A percentile compares a stretch with the other conserved stretches of the same genome.
Evolutionary conservation across 352 stramenopile species (phyloP).

Genomic region (Phytophthora lateralis): DNA sequence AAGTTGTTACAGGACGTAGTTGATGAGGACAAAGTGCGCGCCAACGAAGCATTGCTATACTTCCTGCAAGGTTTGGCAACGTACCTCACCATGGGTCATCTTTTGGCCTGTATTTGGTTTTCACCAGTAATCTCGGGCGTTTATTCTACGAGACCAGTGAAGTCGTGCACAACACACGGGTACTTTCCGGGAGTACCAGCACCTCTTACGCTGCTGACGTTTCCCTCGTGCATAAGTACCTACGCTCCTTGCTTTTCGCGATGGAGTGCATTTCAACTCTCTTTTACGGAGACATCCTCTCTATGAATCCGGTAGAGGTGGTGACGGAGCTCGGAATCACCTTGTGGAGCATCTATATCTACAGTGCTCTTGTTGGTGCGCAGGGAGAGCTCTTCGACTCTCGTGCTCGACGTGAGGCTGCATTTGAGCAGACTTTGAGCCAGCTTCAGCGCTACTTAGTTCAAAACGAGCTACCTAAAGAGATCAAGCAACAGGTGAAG

Average conservation of each 20-base stretch:
- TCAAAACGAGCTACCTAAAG: constrained; percentile 70
- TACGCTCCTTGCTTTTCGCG: constrained; percentile 65
- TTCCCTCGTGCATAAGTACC: constrained; percentile 59
- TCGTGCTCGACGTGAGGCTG: constrained; percentile 48
- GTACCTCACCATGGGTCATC: constrained; percentile 70
- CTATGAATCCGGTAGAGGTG: constrained; percentile 67
- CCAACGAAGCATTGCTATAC: constrained; percentile 47
- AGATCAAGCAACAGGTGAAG: constrained; percentile 70
- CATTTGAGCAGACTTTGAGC: constrained; percentile 68
- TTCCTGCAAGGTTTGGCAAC: constrained; percentile 50
- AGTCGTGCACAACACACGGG: constrained; percentile 2
- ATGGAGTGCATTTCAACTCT: constrained; percentile 72
- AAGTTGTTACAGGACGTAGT: constrained; percentile 67
- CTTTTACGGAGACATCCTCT: constrained; percentile 73
- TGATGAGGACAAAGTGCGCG: constrained; percentile 55
- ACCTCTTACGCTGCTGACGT: constrained; percentile 19
- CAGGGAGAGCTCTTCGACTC: constrained; percentile 61
- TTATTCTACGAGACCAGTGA: constrained; percentile 31
- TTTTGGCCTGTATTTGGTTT: constrained; percentile 69
- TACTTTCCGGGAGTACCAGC: constrained; percentile 8
- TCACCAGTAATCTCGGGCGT: constrained; percentile 43
- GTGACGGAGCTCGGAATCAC: constrained; percentile 60
- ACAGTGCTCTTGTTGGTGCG: constrained; percentile 62
- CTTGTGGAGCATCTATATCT: constrained; percentile 74
- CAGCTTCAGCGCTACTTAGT: constrained; percentile 76